Percentiles rank a stretch among this genome's conserved stretches.
Evolutionary conservation across 2,329 filamentous ascomycete species (phyloP).

Genomic region (Fusarium humuli): DNA sequence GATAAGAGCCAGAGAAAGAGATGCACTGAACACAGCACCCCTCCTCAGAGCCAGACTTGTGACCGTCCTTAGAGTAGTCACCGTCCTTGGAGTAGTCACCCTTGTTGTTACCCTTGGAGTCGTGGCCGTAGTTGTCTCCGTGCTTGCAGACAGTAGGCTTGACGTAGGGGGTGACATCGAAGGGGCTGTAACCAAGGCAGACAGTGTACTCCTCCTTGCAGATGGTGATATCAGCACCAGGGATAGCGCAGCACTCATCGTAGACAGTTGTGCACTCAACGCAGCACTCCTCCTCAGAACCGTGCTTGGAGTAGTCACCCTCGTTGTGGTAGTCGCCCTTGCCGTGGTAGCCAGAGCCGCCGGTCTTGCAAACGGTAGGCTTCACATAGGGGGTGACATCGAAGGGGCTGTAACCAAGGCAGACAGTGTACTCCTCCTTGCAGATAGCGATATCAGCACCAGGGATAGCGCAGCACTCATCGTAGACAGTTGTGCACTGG

Average conservation of each 20-base stretch:
- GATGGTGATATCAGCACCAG: slow-evolving; percentile 2
- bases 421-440: slow-evolving; percentile 25
- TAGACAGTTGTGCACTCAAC: slow-evolving; percentile 30
- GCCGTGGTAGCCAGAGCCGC: not conserved
- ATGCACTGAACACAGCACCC: slow-evolving; percentile 34
- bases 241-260: slow-evolving; percentile 15
- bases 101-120: not conserved
- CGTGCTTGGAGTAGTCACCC: not conserved
- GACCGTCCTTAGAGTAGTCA: no score
- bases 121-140: not conserved
- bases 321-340: not conserved
- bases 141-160: slow-evolving; percentile 33
- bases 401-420: slow-evolving; percentile 33
- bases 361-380: slow-evolving; percentile 35
- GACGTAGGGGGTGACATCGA: slow-evolving; percentile 5
- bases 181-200: slow-evolving; percentile 33
- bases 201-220: slow-evolving; percentile 25
- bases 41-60: slow-evolving; percentile 14
- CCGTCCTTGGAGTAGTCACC: not conserved
- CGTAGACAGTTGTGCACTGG: slow-evolving; percentile 28
- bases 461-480: slow-evolving; percentile 21
- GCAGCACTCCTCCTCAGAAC: slow-evolving; percentile 25
- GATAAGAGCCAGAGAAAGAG: no score
- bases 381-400: slow-evolving; percentile 20
- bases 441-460: slow-evolving; percentile 20